phyloP scores from a whole-genome alignment of 1,284 basidiomycete genomes.

The Thecaphora thlaspeos region DNA sequence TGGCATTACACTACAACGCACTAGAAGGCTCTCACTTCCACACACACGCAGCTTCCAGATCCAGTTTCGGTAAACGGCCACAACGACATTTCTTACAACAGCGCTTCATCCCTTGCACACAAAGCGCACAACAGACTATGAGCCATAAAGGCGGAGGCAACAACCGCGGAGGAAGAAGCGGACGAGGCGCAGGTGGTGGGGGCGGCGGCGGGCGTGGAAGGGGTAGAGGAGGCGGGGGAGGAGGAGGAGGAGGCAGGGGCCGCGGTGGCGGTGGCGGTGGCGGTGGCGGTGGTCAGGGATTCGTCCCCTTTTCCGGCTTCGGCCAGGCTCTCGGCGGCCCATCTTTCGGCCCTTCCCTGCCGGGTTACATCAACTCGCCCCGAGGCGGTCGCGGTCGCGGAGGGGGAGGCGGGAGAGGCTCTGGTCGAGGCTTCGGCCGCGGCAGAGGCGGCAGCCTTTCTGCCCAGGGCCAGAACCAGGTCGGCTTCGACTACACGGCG shows the following conservation, averaged over 20 bases:
- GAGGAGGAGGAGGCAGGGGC: slow-evolving; percentile 8
- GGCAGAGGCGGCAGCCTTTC: slow-evolving; percentile 30
- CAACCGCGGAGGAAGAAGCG: slow-evolving; percentile 4
- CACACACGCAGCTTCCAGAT: too few species aligned
- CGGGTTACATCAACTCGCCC: slow-evolving; percentile 13
- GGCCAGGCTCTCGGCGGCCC: slow-evolving; percentile 13
- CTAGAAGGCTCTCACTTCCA: too few species aligned
- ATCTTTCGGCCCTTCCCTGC: slow-evolving; percentile 1
- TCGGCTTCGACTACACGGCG: slow-evolving; percentile 31
- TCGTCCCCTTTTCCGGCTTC: slow-evolving; percentile 14
- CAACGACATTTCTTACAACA: too few species aligned
- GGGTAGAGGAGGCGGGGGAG: slow-evolving; percentile 8
- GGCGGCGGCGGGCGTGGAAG: slow-evolving; percentile 12
- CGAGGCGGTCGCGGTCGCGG: slow-evolving; percentile 17
- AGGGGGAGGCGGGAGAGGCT: slow-evolving; percentile 2
- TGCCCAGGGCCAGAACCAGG: slow-evolving; percentile 28
- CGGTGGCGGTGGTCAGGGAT: slow-evolving; percentile 2
- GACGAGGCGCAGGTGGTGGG: slow-evolving; percentile 7
- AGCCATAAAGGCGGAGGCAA: too few species aligned
- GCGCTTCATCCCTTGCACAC: too few species aligned
- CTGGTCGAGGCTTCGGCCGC: slow-evolving; percentile 6
- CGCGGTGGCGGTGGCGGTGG: slow-evolving; percentile 8
- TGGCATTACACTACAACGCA: too few species aligned
- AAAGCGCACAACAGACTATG: too few species aligned
- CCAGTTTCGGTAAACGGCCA: too few species aligned